These are phyloP conservation scores for Eucalyptus leucophloia DNA, from an alignment of 345 rosid genomes.

Conservation along the genomic window DNA sequence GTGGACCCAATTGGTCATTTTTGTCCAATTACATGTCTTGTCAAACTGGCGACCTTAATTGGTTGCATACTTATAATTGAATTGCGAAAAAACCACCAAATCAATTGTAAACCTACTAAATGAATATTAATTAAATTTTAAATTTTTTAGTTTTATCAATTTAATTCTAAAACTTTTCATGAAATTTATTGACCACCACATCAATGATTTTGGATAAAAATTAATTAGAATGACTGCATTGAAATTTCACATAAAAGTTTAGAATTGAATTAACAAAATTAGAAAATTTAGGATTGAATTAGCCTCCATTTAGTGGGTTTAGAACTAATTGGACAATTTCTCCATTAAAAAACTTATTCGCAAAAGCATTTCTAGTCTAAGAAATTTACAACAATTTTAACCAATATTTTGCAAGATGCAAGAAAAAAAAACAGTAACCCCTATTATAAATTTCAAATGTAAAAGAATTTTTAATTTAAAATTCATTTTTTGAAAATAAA, in stretches of 20 bases:
- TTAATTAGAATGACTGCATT: neutral
- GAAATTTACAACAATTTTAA: neutral
- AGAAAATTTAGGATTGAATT: accelerated
- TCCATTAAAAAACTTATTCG: neutral
- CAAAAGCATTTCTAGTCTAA: neutral
- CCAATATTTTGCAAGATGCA: neutral
- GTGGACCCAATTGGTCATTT: neutral
- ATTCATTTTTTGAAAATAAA: neutral
- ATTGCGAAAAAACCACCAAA: neutral
- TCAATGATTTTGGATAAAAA: too few species aligned
- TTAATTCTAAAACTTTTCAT: neutral
- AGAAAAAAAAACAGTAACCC: neutral
- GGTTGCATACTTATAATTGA: neutral
- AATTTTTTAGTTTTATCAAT: neutral
- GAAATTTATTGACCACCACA: neutral
- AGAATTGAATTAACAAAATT: accelerated
- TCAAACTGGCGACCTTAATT: neutral
- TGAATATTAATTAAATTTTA: neutral
- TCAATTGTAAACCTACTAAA: accelerated
- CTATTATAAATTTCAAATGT: neutral
- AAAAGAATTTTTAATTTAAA: neutral
- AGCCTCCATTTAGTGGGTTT: accelerated
- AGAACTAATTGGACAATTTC: neutral
- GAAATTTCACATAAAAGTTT: neutral
- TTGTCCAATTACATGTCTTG: neutral